Percentiles rank a stretch among this genome's conserved stretches.
Conservation (phyloP, 2,329 filamentous ascomycete species). For the Arthrinium phaeospermum region DNA sequence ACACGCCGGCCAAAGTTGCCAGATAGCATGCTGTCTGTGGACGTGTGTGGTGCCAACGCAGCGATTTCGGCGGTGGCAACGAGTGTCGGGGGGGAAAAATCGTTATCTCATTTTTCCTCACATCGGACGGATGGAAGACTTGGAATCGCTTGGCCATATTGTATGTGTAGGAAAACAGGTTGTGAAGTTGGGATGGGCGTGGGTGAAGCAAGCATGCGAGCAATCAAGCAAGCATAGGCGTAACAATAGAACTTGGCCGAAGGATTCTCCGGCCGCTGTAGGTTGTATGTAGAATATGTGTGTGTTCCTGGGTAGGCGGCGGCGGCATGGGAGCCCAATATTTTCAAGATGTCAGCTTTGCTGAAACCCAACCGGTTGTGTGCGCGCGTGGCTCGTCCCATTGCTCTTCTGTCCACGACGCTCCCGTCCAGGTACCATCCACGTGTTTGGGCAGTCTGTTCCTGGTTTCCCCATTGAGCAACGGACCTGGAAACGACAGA, state of each 20-base stretch:
- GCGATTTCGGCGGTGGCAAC: background rate
- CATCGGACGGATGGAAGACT: constrained; percentile 2
- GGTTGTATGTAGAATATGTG: background rate
- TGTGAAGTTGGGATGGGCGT: background rate
- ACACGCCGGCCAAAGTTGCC: background rate
- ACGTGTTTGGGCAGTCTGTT: constrained; percentile 7
- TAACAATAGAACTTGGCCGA: background rate
- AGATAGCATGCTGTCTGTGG: background rate
- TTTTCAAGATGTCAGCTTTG: background rate
- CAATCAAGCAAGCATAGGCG: background rate
- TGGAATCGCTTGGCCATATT: background rate
- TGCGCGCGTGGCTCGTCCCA: background rate
- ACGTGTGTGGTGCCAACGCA: background rate
- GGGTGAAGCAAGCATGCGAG: background rate
- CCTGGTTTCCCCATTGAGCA: constrained; percentile 7
- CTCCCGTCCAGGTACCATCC: constrained; percentile 1
- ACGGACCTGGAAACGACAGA: background rate
- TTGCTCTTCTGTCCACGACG: background rate
- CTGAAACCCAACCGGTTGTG: background rate
- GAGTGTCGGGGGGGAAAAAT: background rate
- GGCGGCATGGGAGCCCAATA: constrained; percentile 9
- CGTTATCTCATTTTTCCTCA: background rate
- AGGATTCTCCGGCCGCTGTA: background rate
- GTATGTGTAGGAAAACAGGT: background rate
- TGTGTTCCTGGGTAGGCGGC: background rate